Percentiles rank a stretch among this genome's conserved stretches.
Evolutionary conservation across 129 eudicot genomes (phyloP).

Genomic region (Pseudognaphalium luteoalbum): DNA sequence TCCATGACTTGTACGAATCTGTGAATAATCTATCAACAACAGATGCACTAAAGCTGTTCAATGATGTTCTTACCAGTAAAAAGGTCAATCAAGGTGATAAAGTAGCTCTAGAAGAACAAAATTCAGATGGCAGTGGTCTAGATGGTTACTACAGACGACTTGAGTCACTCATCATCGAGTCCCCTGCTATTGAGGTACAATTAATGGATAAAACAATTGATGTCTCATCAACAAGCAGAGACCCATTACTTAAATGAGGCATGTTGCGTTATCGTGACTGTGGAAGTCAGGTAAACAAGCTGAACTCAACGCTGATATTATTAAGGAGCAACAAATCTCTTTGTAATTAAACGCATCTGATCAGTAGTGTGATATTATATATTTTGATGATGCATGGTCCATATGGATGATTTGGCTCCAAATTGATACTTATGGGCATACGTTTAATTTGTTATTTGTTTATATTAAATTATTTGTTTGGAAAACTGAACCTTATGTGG

Average conservation of each 20-base stretch:
- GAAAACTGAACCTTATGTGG: background rate
- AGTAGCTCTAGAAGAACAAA: constrained; percentile 18
- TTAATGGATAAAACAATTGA: constrained; percentile 4
- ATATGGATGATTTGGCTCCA: constrained; percentile 7
- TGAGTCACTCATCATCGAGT: constrained; percentile 45
- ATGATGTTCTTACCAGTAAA: constrained; percentile 35
- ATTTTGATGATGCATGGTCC: constrained; percentile 9
- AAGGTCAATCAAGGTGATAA: constrained; percentile 17
- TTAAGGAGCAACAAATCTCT: background rate
- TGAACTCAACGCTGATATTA: background rate
- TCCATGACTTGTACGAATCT: constrained; percentile 42
- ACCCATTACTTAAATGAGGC: constrained; percentile 19
- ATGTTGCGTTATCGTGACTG: background rate
- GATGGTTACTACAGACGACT: constrained; percentile 39
- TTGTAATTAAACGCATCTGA: background rate
- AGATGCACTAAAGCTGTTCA: constrained; percentile 52
- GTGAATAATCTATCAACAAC: constrained; percentile 49
- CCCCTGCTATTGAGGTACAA: constrained; percentile 50
- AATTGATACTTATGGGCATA: constrained; percentile 6
- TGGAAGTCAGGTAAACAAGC: background rate
- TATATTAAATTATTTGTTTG: background rate
- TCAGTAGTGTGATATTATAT: background rate
- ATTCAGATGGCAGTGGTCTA: constrained; percentile 36
- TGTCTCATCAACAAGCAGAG: constrained; percentile 9
- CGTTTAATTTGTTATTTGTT: background rate